Base-by-base conservation (phyloP, 1,284 basidiomycete genomes). In the Cryptococcus floricola region DNA sequence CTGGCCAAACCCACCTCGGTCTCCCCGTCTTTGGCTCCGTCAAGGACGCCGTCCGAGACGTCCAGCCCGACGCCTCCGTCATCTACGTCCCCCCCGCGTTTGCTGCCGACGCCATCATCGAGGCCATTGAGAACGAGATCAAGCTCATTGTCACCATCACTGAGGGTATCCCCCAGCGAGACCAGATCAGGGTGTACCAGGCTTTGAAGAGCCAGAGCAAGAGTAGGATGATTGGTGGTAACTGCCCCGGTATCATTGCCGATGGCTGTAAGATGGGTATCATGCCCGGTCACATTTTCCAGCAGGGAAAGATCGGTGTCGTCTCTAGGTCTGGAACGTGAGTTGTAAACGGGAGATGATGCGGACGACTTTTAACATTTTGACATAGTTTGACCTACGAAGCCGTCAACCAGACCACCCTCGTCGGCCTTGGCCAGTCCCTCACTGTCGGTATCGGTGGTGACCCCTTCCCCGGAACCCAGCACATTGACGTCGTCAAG, bases 211-310 rank as follows among this genome's bases (percentile, higher is more conserved):
- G 86, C 73, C 96, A 99, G 78, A 91, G 86, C 63, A 93, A 91
- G 73, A 95, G 91, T 58, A 87, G 96, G 67, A 87, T 99, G 66
- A 89, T 96, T 50, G 92, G 92, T 34, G 75, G 74, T 50, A 99
- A 99, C 79, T 99, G 96, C 80, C 96, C 96, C 5, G 96, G 96
- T 76, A 87, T 99, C 70, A 98, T 99, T 73, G 91, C 93, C 28
- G 83, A 89, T 55, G 95, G 95, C 16, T 99, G 96, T 83, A 98
- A 98, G 82, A 98, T 99, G 86, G 96, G 96, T 60, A 99, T 99
- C 75, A 95, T 98, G 81, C 96, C 96, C 27, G 95, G 94, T 42
- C 92, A 96, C 74, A 95, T 98, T 68, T 95, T 98, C 81, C 90
- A 80, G 63, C 91, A 95, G 54, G 95, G 95, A 55, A 92, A 88